Conservation (phyloP, 495 filamentous ascomycete genomes). For the Terfezia claveryi region DNA sequence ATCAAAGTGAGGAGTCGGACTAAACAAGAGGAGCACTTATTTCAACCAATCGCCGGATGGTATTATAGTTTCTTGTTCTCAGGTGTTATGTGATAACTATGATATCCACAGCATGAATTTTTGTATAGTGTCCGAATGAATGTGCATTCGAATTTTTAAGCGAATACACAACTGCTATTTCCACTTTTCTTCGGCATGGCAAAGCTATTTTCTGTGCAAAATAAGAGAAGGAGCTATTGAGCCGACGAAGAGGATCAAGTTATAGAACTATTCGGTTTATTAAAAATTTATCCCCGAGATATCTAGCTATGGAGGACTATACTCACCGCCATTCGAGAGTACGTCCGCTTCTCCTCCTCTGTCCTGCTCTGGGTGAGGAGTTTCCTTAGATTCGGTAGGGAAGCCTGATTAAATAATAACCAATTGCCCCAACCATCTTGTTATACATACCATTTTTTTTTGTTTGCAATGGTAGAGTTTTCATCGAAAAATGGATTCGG, state of each 20-base stretch:
- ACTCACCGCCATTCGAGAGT: slow-evolving; percentile 77
- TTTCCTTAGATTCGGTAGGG: slow-evolving; percentile 76
- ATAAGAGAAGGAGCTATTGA: slow-evolving; percentile 78
- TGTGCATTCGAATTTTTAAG: too few species aligned
- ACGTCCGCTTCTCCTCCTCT: slow-evolving; percentile 82
- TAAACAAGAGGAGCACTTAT: background rate
- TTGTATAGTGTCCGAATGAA: too few species aligned
- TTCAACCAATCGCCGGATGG: too few species aligned
- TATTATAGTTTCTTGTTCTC: too few species aligned
- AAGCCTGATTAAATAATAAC: slow-evolving; percentile 11
- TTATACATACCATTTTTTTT: background rate
- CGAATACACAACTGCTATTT: background rate
- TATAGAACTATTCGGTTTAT: slow-evolving; percentile 56
- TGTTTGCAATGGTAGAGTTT: background rate
- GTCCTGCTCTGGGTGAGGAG: slow-evolving; percentile 89
- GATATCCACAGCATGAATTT: too few species aligned
- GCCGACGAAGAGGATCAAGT: slow-evolving; percentile 83
- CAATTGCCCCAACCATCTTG: background rate
- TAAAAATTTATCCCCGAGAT: slow-evolving; percentile 6
- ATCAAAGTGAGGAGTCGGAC: background rate
- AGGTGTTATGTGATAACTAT: too few species aligned
- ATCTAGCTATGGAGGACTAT: background rate
- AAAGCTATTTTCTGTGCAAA: slow-evolving; percentile 40
- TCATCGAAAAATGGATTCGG: background rate
- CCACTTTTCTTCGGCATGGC: background rate